These are phyloP conservation scores for Trametes polyzona DNA, from an alignment of 1,284 basidiomycete species.

Conservation along the genomic window DNA sequence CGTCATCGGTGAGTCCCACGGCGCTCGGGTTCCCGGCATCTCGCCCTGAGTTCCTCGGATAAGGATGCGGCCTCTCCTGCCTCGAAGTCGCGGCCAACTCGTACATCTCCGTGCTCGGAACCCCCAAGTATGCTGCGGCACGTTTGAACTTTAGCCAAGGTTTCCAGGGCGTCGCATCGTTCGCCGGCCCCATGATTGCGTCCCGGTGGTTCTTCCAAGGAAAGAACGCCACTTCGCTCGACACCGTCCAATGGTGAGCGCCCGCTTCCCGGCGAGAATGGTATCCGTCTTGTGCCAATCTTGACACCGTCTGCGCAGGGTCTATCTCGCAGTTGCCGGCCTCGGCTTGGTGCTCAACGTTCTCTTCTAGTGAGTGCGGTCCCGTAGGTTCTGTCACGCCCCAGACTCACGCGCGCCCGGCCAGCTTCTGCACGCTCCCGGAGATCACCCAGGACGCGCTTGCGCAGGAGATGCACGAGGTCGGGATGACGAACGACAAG, in stretches of 20 bases:
- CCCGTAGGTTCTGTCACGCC: not conserved
- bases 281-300: not conserved
- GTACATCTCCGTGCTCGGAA: conserved; percentile 74
- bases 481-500: conserved; percentile 47
- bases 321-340: conserved; percentile 78
- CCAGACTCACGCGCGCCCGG: not conserved
- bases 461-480: conserved; percentile 51
- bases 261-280: not conserved
- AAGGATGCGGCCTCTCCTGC: conserved; percentile 72
- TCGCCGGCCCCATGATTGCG: conserved; percentile 82
- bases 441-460: conserved; percentile 76
- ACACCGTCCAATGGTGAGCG: conserved; percentile 72
- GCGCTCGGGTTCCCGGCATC: not conserved
- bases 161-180: conserved; percentile 81
- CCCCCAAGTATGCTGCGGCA: conserved; percentile 73
- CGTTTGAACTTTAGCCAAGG: conserved; percentile 84
- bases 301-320: conserved; percentile 43
- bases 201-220: conserved; percentile 76
- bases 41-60: conserved; percentile 18
- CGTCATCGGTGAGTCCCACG: conserved; percentile 52
- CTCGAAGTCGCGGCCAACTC: conserved; percentile 80
- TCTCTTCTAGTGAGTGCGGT: conserved; percentile 60
- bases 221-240: conserved; percentile 60
- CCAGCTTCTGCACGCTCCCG: conserved; percentile 70
- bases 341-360: conserved; percentile 67